Percentiles rank a stretch among this genome's conserved stretches.
These are phyloP conservation scores for Harringtonia aguacate DNA, from an alignment of 2,329 filamentous ascomycete species.

Conservation along the genomic window DNA sequence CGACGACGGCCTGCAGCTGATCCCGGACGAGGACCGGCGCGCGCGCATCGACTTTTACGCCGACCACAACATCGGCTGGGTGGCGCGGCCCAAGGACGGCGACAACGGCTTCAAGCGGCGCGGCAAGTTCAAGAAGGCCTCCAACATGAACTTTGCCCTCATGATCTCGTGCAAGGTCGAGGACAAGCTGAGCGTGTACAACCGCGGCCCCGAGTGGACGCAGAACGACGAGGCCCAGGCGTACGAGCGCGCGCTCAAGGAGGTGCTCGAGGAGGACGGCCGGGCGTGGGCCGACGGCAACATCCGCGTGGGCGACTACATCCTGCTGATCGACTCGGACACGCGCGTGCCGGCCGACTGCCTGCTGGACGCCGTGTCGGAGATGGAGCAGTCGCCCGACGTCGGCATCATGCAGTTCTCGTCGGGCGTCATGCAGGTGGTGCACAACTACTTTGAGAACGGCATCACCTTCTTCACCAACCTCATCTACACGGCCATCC, in stretches of 20 bases:
- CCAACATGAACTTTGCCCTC: slow-evolving; percentile 62
- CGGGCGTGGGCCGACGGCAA: slow-evolving; percentile 77
- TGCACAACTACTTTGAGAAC: slow-evolving; percentile 61
- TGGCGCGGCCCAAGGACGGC: slow-evolving; percentile 53
- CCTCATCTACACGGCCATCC: slow-evolving; percentile 66
- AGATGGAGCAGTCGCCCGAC: slow-evolving; percentile 71
- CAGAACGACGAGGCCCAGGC: slow-evolving; percentile 57
- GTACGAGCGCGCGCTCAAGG: slow-evolving; percentile 54
- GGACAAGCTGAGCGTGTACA: slow-evolving; percentile 49
- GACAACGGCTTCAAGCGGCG: slow-evolving; percentile 51
- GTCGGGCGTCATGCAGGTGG: slow-evolving; percentile 70
- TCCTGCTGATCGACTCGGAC: slow-evolving; percentile 68
- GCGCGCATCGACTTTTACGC: slow-evolving; percentile 58
- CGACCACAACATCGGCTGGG: slow-evolving; percentile 60
- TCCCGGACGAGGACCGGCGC: slow-evolving; percentile 49
- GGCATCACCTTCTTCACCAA: slow-evolving; percentile 64
- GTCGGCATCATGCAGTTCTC: slow-evolving; percentile 72
- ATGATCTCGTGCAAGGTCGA: slow-evolving; percentile 61
- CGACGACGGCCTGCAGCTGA: slow-evolving; percentile 62
- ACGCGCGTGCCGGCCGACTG: slow-evolving; percentile 70
- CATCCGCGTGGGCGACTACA: slow-evolving; percentile 77
- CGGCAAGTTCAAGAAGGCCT: slow-evolving; percentile 61
- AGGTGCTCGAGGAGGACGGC: slow-evolving; percentile 56
- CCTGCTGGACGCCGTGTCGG: slow-evolving; percentile 66
- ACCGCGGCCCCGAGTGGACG: slow-evolving; percentile 52